Conservation (phyloP, 2,329 filamentous ascomycete genomes). For the Hysterium pulicare region DNA sequence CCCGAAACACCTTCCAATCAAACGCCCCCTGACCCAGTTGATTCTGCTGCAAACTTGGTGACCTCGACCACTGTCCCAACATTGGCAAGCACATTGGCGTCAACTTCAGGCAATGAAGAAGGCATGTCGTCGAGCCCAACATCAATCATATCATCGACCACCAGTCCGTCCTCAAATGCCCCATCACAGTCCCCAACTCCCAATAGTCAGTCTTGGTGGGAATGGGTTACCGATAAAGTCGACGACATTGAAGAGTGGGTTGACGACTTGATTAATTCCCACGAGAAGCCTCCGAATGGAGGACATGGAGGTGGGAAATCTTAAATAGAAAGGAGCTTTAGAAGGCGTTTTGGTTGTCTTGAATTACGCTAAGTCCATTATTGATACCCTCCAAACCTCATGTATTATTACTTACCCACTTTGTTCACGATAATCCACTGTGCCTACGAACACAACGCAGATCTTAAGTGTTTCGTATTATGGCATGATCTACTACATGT, state of each 20-base stretch:
- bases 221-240: conserved; percentile 36
- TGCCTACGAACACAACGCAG: too few relatives aligned
- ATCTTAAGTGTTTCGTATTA: too few relatives aligned
- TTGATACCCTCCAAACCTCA: conserved; percentile 4
- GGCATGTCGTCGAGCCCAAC: conserved; percentile 7
- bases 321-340: not conserved
- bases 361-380: not conserved
- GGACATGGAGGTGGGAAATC: not conserved
- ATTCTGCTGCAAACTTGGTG: conserved; percentile 3
- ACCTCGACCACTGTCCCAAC: conserved; percentile 6
- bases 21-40: conserved; percentile 53
- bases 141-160: conserved; percentile 5
- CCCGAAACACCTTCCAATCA: conserved; percentile 44
- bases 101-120: conserved; percentile 20
- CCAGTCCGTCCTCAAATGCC: conserved; percentile 15
- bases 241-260: conserved; percentile 36
- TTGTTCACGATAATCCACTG: too few relatives aligned
- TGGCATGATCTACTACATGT: too few relatives aligned
- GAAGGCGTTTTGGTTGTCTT: conserved; percentile 1
- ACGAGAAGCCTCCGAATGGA: conserved; percentile 14
- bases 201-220: conserved; percentile 28
- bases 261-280: conserved; percentile 28
- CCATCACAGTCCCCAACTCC: not conserved
- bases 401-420: too few relatives aligned
- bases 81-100: conserved; percentile 15